Evolutionary conservation across 495 filamentous ascomycete species (phyloP).

Genomic region (Penicillium robsamsonii): DNA sequence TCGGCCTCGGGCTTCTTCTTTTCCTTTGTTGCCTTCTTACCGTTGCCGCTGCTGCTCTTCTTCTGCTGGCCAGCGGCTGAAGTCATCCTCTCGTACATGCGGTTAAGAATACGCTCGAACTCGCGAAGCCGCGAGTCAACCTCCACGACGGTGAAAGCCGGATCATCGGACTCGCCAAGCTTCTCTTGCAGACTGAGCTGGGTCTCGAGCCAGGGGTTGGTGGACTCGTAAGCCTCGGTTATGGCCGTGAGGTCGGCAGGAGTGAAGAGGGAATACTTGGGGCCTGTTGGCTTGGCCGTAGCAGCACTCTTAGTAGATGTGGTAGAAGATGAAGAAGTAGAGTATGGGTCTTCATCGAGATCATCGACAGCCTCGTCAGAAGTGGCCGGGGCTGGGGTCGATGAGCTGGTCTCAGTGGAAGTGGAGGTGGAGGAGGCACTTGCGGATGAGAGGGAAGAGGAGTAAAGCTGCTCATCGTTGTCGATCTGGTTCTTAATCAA

Average conservation of each 20-base stretch:
- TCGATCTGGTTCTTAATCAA: conserved; percentile 44
- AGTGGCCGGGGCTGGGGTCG: conserved; percentile 27
- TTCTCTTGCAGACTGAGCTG: conserved; percentile 65
- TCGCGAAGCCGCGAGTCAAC: conserved; percentile 54
- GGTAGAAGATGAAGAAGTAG: conserved; percentile 29
- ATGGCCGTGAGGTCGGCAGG: conserved; percentile 57
- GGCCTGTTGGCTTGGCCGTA: conserved; percentile 35
- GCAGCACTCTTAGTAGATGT: conserved; percentile 31
- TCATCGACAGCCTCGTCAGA: conserved; percentile 31
- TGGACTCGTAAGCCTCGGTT: conserved; percentile 34
- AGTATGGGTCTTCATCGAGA: conserved; percentile 45
- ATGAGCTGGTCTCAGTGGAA: conserved; percentile 25
- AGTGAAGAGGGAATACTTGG: conserved; percentile 42
- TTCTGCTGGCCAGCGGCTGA: conserved; percentile 46
- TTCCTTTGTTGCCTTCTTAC: conserved; percentile 46
- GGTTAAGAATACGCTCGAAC: conserved; percentile 69
- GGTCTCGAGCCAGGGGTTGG: conserved; percentile 63
- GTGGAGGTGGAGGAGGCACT: conserved; percentile 24
- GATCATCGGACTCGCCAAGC: conserved; percentile 65
- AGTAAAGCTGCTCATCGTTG: conserved; percentile 41
- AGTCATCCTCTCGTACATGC: conserved; percentile 58
- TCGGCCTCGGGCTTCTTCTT: conserved; percentile 45
- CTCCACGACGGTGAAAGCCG: conserved; percentile 66
- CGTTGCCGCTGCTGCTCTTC: conserved; percentile 45
- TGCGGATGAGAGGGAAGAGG: conserved; percentile 33